Base-by-base conservation (phyloP, 2,329 filamentous ascomycete species). In the Talaromyces sp. region DNA sequence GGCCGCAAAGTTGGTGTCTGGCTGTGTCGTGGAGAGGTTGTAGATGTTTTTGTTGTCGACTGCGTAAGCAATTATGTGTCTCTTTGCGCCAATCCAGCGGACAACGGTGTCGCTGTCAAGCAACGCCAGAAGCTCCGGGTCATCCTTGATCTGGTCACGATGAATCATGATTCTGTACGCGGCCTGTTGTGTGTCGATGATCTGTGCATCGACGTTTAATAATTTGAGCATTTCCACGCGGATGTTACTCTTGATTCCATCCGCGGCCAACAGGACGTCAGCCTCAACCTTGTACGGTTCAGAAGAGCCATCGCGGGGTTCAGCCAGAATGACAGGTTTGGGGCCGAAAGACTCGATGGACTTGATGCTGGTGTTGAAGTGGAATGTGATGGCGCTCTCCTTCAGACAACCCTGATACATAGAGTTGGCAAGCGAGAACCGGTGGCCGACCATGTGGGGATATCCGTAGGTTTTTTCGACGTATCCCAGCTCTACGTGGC, bases 371-470 rank as follows among this genome's bases (percentile, higher is more conserved):
- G 83, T 85, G 35, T 84, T 82, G 73, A 93, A 90, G 77, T 89
- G 84, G 78, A 94, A 93, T 7, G 76, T 87, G 73, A 94, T 88
- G 41, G 81, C 81, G 19, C 83, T 75, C 71, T 90, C 83, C 56
- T 81, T 80, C 71, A 86, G 81, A 77, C 90, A 93, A n/a, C 85
- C 90, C 57, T 89, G 82, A 76, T 88, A 93, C 37, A 94, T 79
- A 6, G 85, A 85, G 41, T 85, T 85, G 6, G 91, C 90, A 3
- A 94, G 83, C 9, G 88, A 90, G 0, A 89, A 84, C 22, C 91
- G 87, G 74, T 95, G 91, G 8, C 90, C 91, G 4, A 91, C 90
- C 85, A 91, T 92, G 78, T 94, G 91, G 0, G 90, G 87, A 73
- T 90, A 92, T 41, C 86, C 86, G 73, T 93, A 94, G 37, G 85